Conservation (phyloP, 2,329 filamentous ascomycete species). For the Amauroascus niger region DNA sequence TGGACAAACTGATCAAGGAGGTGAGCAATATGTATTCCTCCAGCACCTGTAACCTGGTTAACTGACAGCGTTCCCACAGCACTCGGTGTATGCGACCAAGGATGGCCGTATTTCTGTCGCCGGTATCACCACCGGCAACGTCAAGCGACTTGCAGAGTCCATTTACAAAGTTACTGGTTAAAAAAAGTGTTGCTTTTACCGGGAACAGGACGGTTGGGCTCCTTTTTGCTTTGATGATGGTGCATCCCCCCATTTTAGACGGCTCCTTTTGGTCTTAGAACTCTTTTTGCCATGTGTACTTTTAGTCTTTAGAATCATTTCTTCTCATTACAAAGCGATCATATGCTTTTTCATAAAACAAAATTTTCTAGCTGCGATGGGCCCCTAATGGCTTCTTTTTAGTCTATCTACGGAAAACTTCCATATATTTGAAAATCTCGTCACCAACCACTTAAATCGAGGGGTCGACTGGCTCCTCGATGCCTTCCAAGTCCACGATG, state of each 20-base stretch:
- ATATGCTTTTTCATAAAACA: not conserved
- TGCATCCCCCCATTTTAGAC: not conserved
- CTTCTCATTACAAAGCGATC: constrained; percentile 2
- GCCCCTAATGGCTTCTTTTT: not conserved
- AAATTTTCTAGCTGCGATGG: not conserved
- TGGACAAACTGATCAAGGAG: constrained; percentile 84
- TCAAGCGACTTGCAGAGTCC: constrained; percentile 42
- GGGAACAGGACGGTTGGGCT: not conserved
- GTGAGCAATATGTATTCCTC: constrained; percentile 30
- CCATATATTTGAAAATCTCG: too few relatives aligned
- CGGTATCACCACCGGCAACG: constrained; percentile 43
- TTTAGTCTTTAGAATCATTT: constrained; percentile 8
- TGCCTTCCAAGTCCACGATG: too few relatives aligned
- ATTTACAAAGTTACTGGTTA: constrained; percentile 45
- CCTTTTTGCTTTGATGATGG: not conserved
- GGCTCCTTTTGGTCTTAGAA: not conserved
- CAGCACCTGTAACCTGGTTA: not conserved
- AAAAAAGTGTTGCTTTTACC: constrained; percentile 12
- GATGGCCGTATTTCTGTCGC: constrained; percentile 45
- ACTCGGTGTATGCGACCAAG: constrained; percentile 95
- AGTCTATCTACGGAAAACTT: too few relatives aligned
- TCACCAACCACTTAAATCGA: too few relatives aligned
- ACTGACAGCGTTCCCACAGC: constrained; percentile 34
- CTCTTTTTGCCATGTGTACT: constrained; percentile 1
- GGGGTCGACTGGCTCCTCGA: too few relatives aligned